Conservation (phyloP, 805 yeast genomes). For the Candida piceae region DNA sequence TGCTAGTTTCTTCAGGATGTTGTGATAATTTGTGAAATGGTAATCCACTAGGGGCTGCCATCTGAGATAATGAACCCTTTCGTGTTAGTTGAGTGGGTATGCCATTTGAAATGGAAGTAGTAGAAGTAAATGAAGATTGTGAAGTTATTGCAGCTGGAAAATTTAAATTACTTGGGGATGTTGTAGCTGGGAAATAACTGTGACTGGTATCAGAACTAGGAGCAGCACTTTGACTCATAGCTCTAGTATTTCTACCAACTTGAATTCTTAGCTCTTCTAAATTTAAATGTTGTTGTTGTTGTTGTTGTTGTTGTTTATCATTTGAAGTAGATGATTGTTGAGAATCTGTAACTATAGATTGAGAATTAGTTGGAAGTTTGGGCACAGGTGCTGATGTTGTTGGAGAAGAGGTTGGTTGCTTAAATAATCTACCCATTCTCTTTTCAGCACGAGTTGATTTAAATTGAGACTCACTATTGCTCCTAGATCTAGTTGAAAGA, state of each 20-base stretch:
- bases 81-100: conserved; percentile 3
- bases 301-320: conserved; percentile 4
- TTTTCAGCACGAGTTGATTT: conserved; percentile 30
- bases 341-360: neutral
- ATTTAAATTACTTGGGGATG: no score
- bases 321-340: conserved; percentile 1
- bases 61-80: conserved; percentile 15
- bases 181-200: no score
- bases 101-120: neutral
- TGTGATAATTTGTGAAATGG: conserved; percentile 5
- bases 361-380: neutral
- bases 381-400: conserved; percentile 5
- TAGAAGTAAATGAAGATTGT: no score
- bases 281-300: conserved; percentile 11
- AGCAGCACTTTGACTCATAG: conserved; percentile 11
- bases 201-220: neutral
- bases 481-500: conserved; percentile 19
- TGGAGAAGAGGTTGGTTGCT: conserved; percentile 14
- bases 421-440: conserved; percentile 30
- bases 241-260: conserved; percentile 14
- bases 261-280: conserved; percentile 19
- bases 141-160: no score
- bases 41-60: conserved; percentile 1
- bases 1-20: neutral
- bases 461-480: conserved; percentile 27